Base-by-base conservation (phyloP, 768 basidiomycete species). In the Russula compacta region DNA sequence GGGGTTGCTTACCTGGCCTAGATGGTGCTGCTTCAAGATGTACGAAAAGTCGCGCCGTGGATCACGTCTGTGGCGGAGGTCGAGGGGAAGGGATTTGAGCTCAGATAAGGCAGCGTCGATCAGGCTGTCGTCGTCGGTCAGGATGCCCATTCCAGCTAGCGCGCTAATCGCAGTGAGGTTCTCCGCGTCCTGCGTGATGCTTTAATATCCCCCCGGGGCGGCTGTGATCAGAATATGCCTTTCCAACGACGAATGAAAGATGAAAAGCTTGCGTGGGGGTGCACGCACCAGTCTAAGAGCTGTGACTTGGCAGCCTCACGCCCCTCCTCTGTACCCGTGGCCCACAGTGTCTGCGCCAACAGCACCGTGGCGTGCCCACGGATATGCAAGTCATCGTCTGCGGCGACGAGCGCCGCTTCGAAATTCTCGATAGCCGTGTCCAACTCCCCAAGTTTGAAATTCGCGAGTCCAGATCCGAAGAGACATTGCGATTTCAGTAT, bases 321-420 rank as follows among this genome's bases (percentile, higher is more conserved):
- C 39, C 81, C 85, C 54, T 92, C 94, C 9, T 85, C 83, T 6
- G 83, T 83, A 5, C 84, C 85, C 19, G 87, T 78, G 1, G 85
- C 82, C 94, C 94, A 98, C 67, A 97, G 78, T 6, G 83, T 83
- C 71, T 93, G 85, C 6, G 90, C 84, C n/a, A 92, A 79, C n/a
- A 92, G 69, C 2, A 97, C 84, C 1, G 79, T 80, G 24, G 86
- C 81, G 53, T 92, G 88, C 9, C 88, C 84, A 50, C 81, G 79
- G 54, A 89, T 69, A 6, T 71, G 62, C 21, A 69, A 51, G 54
- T 84, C 73, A 17, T 81, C 78, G 0, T 75, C 77, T 5, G 83
- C 80, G 48, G 78, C 77, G 39, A 78, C 79, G 61, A 90, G 69
- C 4, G 87, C 87, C 4, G 73, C 73, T 71, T 95, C 89, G 67